Percentiles rank a stretch among this genome's conserved stretches.
Evolutionary conservation across 129 eudicot genomes (phyloP).

Genomic region (carrot (Daucus carota)): DH1_v3.0 NC_030382.2:12072001-12072500

Average conservation of each 20-base stretch:
- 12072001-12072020: neutral
- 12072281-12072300: neutral
- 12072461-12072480: too few species aligned
- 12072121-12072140: neutral
- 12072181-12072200: neutral
- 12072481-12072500: too few species aligned
- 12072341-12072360: too few species aligned
- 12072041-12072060: neutral
- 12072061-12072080: neutral
- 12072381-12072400: too few species aligned
- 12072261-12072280: slow-evolving; percentile 3
- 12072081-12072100: neutral
- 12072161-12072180: neutral
- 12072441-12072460: too few species aligned
- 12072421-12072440: too few species aligned
- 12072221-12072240: neutral
- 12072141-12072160: neutral
- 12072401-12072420: too few species aligned
- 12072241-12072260: neutral
- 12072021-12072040: neutral
- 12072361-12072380: too few species aligned
- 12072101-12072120: neutral
- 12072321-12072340: too few species aligned
- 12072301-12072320: neutral
- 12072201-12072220: neutral